A percentile compares a stretch with the other conserved stretches of the same genome.
These are phyloP conservation scores for Cladosporium sphaerospermum DNA, from an alignment of 2,329 filamentous ascomycete genomes.

Conservation along the genomic window DNA sequence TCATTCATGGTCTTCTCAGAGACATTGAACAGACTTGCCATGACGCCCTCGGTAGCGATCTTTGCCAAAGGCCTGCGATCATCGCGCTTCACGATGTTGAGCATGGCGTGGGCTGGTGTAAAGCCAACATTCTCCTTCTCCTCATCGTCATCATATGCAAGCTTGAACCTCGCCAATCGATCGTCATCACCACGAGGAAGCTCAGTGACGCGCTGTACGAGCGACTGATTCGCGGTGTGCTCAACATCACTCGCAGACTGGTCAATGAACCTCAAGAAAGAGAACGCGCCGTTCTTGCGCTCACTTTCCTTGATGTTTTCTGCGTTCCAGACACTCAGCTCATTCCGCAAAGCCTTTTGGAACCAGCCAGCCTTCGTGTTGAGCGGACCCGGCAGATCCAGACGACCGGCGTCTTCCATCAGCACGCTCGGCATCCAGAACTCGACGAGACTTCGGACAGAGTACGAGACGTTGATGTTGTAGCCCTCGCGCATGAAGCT, in stretches of 20 bases:
- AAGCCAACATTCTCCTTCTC: slow-evolving; percentile 47
- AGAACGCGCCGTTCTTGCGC: slow-evolving; percentile 62
- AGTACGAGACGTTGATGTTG: slow-evolving; percentile 76
- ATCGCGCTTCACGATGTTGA: slow-evolving; percentile 69
- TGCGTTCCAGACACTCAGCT: slow-evolving; percentile 87
- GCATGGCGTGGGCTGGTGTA: slow-evolving; percentile 68
- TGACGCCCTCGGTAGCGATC: slow-evolving; percentile 63
- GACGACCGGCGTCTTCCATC: slow-evolving; percentile 71
- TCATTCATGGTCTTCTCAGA: slow-evolving; percentile 58
- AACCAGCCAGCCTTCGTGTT: slow-evolving; percentile 75
- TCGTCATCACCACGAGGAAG: slow-evolving; percentile 47
- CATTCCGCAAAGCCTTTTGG: slow-evolving; percentile 66
- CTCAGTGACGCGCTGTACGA: slow-evolving; percentile 68
- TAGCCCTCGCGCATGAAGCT: slow-evolving; percentile 88
- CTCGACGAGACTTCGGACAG: slow-evolving; percentile 77
- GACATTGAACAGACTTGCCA: slow-evolving; percentile 74
- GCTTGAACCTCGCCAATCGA: slow-evolving; percentile 56
- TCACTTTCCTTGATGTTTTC: slow-evolving; percentile 66
- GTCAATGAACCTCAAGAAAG: slow-evolving; percentile 84
- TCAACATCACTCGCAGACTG: slow-evolving; percentile 67
- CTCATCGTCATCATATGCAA: slow-evolving; percentile 60
- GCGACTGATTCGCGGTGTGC: slow-evolving; percentile 58
- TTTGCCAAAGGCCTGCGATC: slow-evolving; percentile 62
- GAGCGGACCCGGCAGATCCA: slow-evolving; percentile 65
- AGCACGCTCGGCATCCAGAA: slow-evolving; percentile 76